Conservation (phyloP, 352 stramenopile species). For the Hyphochytrium catenoides region DNA sequence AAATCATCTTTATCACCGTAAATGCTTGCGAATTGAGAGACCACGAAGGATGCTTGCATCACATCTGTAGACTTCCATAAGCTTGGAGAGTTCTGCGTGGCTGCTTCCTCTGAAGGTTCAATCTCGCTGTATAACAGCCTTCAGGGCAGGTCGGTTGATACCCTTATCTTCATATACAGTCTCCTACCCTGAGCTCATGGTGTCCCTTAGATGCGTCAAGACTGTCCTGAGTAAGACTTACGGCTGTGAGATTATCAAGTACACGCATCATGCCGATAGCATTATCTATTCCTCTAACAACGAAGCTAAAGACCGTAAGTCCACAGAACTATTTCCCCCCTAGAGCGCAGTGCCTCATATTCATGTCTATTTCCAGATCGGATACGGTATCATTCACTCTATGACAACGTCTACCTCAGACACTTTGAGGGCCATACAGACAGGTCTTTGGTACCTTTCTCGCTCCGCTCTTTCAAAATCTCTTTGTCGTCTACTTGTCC, state of each 20-base stretch:
- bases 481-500: background rate
- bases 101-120: constrained; percentile 39
- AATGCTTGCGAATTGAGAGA: too few species aligned
- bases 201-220: constrained; percentile 29
- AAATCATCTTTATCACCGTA: too few species aligned
- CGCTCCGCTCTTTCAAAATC: background rate
- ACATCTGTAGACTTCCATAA: constrained; percentile 46
- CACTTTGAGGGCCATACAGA: constrained; percentile 51
- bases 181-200: background rate
- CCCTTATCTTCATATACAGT: background rate
- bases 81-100: constrained; percentile 41
- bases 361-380: constrained; percentile 17
- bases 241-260: constrained; percentile 39
- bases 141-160: constrained; percentile 30
- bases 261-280: constrained; percentile 52
- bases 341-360: too few species aligned
- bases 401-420: constrained; percentile 65
- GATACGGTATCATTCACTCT: constrained; percentile 62
- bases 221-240: constrained; percentile 59
- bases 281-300: constrained; percentile 57
- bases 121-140: constrained; percentile 53
- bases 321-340: too few species aligned
- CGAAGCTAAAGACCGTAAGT: constrained; percentile 32
- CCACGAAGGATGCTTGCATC: constrained; percentile 22
- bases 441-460: constrained; percentile 14